These are phyloP conservation scores for Diutina neorugosa DNA, from an alignment of 1,139 yeast genomes.

Conservation along the genomic window DNA sequence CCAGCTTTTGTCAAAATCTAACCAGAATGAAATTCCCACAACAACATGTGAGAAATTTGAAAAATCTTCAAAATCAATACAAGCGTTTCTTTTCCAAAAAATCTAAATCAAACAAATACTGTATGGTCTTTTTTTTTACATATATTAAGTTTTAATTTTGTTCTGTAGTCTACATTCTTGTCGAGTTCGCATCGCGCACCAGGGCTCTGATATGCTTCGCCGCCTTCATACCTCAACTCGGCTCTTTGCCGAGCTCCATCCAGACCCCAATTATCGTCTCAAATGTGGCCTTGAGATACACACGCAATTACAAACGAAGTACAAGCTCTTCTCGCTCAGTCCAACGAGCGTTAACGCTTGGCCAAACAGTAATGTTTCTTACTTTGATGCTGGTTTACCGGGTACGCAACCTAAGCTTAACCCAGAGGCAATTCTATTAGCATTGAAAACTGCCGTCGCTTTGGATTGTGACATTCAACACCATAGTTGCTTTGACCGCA, in stretches of 20 bases:
- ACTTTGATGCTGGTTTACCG: constrained; percentile 78
- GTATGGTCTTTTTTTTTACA: too few species aligned
- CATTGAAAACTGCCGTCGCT: constrained; percentile 65
- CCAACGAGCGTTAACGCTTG: constrained; percentile 32
- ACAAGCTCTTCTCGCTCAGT: constrained; percentile 66
- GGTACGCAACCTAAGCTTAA: constrained; percentile 87
- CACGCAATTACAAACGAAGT: constrained; percentile 66
- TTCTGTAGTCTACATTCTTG: too few species aligned
- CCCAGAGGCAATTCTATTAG: constrained; percentile 59
- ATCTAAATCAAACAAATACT: too few species aligned
- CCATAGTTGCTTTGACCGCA: constrained; percentile 69
- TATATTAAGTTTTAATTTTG: too few species aligned
- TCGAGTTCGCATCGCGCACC: neutral
- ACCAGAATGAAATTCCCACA: too few species aligned
- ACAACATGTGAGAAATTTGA: too few species aligned
- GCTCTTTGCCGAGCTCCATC: neutral
- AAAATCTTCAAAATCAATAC: too few species aligned
- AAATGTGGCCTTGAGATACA: constrained; percentile 84
- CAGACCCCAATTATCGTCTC: neutral
- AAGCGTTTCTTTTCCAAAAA: too few species aligned
- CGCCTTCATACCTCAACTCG: neutral
- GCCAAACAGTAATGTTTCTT: constrained; percentile 67
- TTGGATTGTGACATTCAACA: constrained; percentile 47
- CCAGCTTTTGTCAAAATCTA: too few species aligned
- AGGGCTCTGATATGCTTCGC: neutral